phyloP scores from a whole-genome alignment of 2,329 filamentous ascomycete species.

The Cladosporium sp. region DNA sequence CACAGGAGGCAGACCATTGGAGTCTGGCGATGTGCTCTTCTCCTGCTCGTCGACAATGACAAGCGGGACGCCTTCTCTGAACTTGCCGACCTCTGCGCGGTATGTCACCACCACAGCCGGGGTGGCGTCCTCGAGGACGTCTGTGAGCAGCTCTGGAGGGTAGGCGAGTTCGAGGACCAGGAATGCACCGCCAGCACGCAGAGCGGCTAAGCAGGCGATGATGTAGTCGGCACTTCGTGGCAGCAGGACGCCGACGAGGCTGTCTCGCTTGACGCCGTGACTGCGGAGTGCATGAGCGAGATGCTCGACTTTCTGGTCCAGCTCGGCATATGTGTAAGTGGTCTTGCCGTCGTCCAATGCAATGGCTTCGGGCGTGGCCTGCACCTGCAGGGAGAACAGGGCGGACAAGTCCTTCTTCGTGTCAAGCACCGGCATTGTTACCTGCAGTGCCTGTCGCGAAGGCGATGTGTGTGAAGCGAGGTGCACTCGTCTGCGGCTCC shows the following conservation, averaged over 20 bases:
- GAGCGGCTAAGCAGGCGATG: constrained; percentile 71
- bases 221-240: constrained; percentile 75
- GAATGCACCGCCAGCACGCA: constrained; percentile 75
- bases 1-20: constrained; percentile 30
- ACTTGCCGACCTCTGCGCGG: constrained; percentile 58
- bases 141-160: constrained; percentile 66
- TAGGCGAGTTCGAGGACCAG: constrained; percentile 77
- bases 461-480: constrained; percentile 2
- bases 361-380: constrained; percentile 62
- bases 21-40: constrained; percentile 31
- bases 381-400: constrained; percentile 66
- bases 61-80: constrained; percentile 60
- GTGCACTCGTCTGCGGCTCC: constrained; percentile 3
- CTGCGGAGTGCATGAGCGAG: constrained; percentile 61
- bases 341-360: constrained; percentile 67
- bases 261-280: constrained; percentile 68
- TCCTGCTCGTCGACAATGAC: constrained; percentile 58
- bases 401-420: constrained; percentile 67
- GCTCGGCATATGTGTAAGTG: constrained; percentile 67
- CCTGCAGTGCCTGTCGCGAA: background rate
- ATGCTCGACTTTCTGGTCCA: constrained; percentile 63
- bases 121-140: constrained; percentile 71
- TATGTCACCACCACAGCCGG: constrained; percentile 69
- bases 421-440: constrained; percentile 63
- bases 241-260: constrained; percentile 70